Conservation (phyloP, 345 rosid species). For the Hibiscus trionum region DNA sequence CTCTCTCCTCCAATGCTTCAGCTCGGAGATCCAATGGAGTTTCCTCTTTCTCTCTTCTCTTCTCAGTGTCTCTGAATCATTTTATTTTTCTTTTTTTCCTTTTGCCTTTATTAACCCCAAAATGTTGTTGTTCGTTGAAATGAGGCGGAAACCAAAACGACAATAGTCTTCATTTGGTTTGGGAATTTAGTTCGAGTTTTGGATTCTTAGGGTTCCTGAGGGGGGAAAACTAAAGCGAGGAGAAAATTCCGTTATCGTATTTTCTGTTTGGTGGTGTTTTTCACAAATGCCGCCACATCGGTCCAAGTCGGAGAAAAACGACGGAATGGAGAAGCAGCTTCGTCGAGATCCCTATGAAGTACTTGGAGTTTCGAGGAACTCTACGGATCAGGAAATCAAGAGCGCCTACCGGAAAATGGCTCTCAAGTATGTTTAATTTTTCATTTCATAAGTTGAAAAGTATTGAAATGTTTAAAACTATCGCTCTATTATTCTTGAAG, state of each 20-base stretch:
- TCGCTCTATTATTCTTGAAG: not conserved
- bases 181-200: conserved; percentile 8
- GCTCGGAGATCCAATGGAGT: conserved; percentile 19
- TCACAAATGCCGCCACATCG: conserved; percentile 47
- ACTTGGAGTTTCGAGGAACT: conserved; percentile 60
- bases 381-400: conserved; percentile 93
- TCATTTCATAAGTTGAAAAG: not conserved
- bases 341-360: conserved; percentile 94
- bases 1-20: conserved; percentile 18
- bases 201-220: conserved; percentile 19
- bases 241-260: not conserved
- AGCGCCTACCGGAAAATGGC: conserved; percentile 89
- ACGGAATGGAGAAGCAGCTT: conserved; percentile 54
- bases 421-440: conserved; percentile 53
- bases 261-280: not conserved
- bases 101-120: not conserved
- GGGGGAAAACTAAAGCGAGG: not conserved
- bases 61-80: not conserved
- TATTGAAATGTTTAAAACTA: not conserved
- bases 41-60: not conserved
- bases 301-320: conserved; percentile 67
- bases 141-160: conserved; percentile 13
- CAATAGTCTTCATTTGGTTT: not conserved
- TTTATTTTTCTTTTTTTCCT: not conserved
- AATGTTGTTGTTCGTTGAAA: conserved; percentile 12